Percentiles rank a stretch among this genome's conserved stretches.
Evolutionary conservation across 164 flowering plant genomes (phyloP).

Genomic region (Hamamelis virginiana): DNA sequence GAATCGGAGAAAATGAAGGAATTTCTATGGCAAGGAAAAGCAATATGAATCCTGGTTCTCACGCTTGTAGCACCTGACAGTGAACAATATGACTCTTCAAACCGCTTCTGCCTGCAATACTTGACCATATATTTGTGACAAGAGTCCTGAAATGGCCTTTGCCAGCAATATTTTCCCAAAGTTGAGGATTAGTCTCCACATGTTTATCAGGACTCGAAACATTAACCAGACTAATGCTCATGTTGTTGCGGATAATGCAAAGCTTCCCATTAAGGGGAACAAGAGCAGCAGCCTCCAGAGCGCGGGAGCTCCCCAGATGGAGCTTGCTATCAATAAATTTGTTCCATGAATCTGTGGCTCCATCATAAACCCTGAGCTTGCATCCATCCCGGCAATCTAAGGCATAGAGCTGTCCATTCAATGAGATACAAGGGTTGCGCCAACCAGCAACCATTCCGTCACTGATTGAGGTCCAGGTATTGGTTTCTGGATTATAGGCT

Average conservation of each 20-base stretch:
- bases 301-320: constrained; percentile 82
- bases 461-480: constrained; percentile 61
- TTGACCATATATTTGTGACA: constrained; percentile 70
- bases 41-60: constrained; percentile 22
- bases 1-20: constrained; percentile 5
- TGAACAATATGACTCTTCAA: constrained; percentile 82
- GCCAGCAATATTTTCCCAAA: constrained; percentile 77
- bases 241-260: constrained; percentile 91
- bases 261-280: constrained; percentile 89
- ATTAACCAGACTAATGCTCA: constrained; percentile 92
- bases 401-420: constrained; percentile 79
- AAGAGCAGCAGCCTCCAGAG: constrained; percentile 93
- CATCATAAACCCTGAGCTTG: constrained; percentile 79
- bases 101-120: constrained; percentile 73
- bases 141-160: constrained; percentile 63
- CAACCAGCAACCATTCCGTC: constrained; percentile 89
- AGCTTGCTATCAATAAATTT: constrained; percentile 79
- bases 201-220: constrained; percentile 56
- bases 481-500: constrained; percentile 74
- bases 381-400: constrained; percentile 92
- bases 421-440: constrained; percentile 87
- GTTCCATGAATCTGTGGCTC: constrained; percentile 72
- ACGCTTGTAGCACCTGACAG: constrained; percentile 91
- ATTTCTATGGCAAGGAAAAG: constrained; percentile 4
- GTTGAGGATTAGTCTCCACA: constrained; percentile 56